A percentile compares a stretch with the other conserved stretches of the same genome.
phyloP scores from a whole-genome alignment of 768 basidiomycete genomes.

The Pleurotus sapidus region DNA sequence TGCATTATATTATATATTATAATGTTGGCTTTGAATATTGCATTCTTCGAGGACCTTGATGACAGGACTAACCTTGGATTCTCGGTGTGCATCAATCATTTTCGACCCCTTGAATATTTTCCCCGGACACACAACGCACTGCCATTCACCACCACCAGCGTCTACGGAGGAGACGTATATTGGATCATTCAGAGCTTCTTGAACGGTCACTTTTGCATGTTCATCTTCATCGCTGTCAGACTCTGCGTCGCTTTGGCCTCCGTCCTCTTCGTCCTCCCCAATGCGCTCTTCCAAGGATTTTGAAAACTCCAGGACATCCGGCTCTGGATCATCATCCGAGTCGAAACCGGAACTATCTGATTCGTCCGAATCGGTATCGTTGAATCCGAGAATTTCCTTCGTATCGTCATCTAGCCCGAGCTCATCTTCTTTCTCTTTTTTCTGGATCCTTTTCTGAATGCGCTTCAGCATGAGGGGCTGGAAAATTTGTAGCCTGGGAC shows the following conservation, averaged over 20 bases:
- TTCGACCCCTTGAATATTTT: conserved; percentile 62
- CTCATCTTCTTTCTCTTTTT: conserved; percentile 60
- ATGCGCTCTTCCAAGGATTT: conserved; percentile 11
- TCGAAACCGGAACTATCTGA: conserved; percentile 25
- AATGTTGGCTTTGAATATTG: neutral
- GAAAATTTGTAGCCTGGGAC: no score
- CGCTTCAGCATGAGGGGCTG: conserved; percentile 68
- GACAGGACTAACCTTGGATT: conserved; percentile 54
- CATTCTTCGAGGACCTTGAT: neutral
- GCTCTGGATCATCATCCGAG: conserved; percentile 18
- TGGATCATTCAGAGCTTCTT: conserved; percentile 61
- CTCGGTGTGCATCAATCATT: conserved; percentile 56
- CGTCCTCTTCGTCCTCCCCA: conserved; percentile 15
- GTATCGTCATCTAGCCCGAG: conserved; percentile 62
- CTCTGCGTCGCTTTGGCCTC: conserved; percentile 12
- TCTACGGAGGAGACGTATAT: conserved; percentile 57
- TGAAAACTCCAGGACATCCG: conserved; percentile 11
- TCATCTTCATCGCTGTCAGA: conserved; percentile 25
- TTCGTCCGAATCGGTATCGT: conserved; percentile 57
- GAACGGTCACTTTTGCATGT: conserved; percentile 47
- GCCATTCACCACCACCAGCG: conserved; percentile 52
- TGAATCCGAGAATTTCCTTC: conserved; percentile 61
- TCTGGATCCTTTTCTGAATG: conserved; percentile 62
- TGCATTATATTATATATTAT: conserved; percentile 3
- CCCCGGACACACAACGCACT: conserved; percentile 69